Base-by-base conservation (phyloP, 352 stramenopile genomes). In the Pythium aquatile region DNA sequence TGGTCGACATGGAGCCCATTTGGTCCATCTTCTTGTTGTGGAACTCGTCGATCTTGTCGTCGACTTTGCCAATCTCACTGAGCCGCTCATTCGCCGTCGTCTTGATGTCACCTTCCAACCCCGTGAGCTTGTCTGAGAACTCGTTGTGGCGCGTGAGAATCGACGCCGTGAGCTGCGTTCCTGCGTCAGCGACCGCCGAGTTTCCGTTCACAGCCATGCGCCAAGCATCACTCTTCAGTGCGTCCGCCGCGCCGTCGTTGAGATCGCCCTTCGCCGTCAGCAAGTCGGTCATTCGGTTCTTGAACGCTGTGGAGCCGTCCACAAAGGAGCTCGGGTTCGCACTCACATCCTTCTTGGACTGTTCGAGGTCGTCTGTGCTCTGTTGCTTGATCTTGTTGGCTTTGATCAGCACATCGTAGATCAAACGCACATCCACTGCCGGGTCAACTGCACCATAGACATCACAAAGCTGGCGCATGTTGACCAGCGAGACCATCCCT, bases 11-110 rank as follows among this genome's bases (percentile, higher is more conserved):
- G 26, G 20, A 29, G 20, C 13, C 26, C 17, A 65, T 65, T 46
- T 65, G 58, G 8, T 54, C 35, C 58, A 58, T 65, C 26, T 65
- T 65, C 49, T 65, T 42, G 4, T 26, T 24, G 37, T 65, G 58
- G 7, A 56, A 33, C 20, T 51, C 52, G 48, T 65, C 49, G 35
- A 65, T 52, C 28, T 54, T 65, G 26, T 10, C 42, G 26, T 57
- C 52, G 16, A 58, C 52, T 20, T 65, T 57, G 14, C 49, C 48
- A 17, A 65, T 39, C 9, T 54, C 40, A 6, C 1, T 48, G 24
- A 58, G 47, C 13, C 58, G 58, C 58, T 52, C 48, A 30, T 52
- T 65, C 14, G 49, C 58, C 48, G 40, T 58, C 29, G 33, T 51
- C 47, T 56, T 48, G 49, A 65, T 61, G 26, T 61, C 42, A 11